phyloP scores from a whole-genome alignment of 2,329 filamentous ascomycete genomes.

The Rutstroemia sydowiana region DNA sequence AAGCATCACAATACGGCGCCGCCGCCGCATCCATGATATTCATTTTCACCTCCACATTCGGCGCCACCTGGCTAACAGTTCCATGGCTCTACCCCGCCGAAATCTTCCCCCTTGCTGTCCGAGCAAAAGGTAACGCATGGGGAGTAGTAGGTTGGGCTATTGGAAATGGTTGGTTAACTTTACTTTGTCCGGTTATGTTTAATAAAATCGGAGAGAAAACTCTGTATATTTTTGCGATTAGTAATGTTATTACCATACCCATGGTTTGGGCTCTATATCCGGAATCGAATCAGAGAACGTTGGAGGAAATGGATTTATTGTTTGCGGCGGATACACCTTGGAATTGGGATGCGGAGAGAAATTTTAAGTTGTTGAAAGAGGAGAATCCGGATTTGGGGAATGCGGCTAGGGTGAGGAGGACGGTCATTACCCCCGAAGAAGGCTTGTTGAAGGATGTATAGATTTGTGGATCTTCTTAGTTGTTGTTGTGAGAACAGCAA shows the following conservation, averaged over 20 bases:
- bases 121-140: conserved; percentile 51
- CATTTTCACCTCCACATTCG: background rate
- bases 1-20: background rate
- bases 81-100: conserved; percentile 47
- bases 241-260: conserved; percentile 28
- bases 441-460: no score
- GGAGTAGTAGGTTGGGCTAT: conserved; percentile 13
- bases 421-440: no score
- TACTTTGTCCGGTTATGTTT: conserved; percentile 31
- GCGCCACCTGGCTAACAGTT: background rate
- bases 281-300: conserved; percentile 41
- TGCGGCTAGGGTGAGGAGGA: no score
- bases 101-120: conserved; percentile 43
- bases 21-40: background rate
- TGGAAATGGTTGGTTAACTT: conserved; percentile 34
- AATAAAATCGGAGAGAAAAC: conserved; percentile 51
- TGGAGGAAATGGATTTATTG: conserved; percentile 51
- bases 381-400: conserved; percentile 47
- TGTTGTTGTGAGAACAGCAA: no score
- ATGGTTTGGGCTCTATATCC: conserved; percentile 42
- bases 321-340: conserved; percentile 61
- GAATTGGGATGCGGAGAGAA: conserved; percentile 64
- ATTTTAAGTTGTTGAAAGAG: conserved; percentile 53
- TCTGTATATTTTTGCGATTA: conserved; percentile 54
- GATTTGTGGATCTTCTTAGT: no score